Conservation (phyloP, 352 stramenopile genomes). For the Pythium aristosporum region DNA sequence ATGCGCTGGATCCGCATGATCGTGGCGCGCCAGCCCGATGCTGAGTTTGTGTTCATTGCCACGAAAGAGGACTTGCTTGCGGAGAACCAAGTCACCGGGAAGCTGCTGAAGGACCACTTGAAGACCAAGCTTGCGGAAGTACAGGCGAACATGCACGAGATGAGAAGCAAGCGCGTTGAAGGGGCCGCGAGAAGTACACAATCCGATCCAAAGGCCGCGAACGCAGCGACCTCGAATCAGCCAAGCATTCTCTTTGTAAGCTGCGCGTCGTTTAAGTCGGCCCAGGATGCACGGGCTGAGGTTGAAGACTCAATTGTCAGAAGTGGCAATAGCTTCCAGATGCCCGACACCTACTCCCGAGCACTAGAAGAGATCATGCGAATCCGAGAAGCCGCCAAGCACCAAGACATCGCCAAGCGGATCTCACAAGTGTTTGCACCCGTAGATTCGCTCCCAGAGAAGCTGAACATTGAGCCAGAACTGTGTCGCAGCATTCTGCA, state of each 20-base stretch:
- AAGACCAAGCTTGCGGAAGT: background rate
- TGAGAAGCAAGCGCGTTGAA: too few relatives aligned
- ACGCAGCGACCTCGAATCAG: too few relatives aligned
- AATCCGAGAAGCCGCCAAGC: background rate
- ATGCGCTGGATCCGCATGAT: conserved; percentile 15
- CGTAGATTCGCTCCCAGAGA: background rate
- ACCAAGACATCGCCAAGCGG: background rate
- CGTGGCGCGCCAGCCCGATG: conserved; percentile 8
- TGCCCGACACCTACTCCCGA: conserved; percentile 5
- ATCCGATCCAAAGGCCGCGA: too few relatives aligned
- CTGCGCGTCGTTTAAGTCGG: too few relatives aligned
- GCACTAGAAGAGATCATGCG: background rate
- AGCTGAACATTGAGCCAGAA: background rate
- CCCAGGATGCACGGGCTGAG: background rate
- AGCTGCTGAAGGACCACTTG: background rate
- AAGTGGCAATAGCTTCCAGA: background rate
- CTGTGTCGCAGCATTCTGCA: background rate
- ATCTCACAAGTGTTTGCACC: background rate
- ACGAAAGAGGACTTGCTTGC: conserved; percentile 14
- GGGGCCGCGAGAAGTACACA: too few relatives aligned
- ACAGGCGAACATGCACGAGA: background rate
- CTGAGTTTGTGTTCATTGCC: conserved; percentile 23
- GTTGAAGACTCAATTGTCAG: background rate
- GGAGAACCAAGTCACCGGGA: background rate
- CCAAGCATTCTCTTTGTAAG: too few relatives aligned